These are phyloP conservation scores for Botrytis cinerea DNA, from an alignment of 2,329 filamentous ascomycete genomes.

Conservation along the genomic window DNA sequence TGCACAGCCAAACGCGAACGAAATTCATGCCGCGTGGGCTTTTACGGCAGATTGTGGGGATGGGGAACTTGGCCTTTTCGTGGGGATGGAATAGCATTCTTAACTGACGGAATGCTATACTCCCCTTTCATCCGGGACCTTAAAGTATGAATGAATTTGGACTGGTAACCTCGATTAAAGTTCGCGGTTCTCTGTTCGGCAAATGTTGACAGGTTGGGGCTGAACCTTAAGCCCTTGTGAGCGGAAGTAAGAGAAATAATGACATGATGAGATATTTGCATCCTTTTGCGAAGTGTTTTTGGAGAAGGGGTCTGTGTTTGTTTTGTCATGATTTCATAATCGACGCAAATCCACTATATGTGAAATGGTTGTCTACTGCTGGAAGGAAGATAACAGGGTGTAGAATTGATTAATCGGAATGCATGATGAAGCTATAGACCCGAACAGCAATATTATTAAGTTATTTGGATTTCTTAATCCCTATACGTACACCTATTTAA, in stretches of 20 bases:
- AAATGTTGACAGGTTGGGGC: not conserved
- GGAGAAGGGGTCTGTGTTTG: not conserved
- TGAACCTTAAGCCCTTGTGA: not conserved
- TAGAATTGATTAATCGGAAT: not conserved
- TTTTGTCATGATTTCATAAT: not conserved
- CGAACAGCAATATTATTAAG: not conserved
- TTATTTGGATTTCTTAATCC: not conserved
- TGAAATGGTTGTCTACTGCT: not conserved
- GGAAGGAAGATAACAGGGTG: not conserved
- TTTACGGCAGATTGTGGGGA: not conserved
- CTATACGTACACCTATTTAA: not conserved
- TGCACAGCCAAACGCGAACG: not conserved
- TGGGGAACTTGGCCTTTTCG: not conserved
- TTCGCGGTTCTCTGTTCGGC: not conserved
- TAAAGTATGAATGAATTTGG: too few species aligned
- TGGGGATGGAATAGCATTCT: not conserved
- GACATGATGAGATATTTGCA: not conserved
- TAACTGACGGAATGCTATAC: not conserved
- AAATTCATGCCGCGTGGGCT: not conserved
- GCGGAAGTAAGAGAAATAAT: not conserved
- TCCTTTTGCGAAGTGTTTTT: not conserved
- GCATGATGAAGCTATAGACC: not conserved
- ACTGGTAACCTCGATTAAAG: not conserved
- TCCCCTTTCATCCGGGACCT: not conserved
- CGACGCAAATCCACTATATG: not conserved